These are phyloP conservation scores for Coemansia sp. DNA, from an alignment of 192 early-diverging fungal species.

Conservation along the genomic window DNA sequence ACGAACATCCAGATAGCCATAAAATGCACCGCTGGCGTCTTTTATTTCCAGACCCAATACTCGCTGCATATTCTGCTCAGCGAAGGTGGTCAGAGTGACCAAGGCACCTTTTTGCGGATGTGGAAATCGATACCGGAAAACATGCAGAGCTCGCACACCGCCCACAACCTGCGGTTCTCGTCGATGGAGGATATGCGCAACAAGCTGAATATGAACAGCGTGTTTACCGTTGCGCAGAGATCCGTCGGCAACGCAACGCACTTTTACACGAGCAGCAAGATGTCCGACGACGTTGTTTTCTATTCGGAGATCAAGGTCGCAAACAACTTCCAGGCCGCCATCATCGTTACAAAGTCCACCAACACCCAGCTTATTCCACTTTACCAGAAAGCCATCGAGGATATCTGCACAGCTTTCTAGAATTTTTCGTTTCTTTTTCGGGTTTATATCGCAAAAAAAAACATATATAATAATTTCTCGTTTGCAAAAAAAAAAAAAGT, in stretches of 20 bases:
- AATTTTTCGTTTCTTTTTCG: background rate
- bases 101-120: slow-evolving; percentile 55
- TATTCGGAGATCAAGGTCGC: slow-evolving; percentile 67
- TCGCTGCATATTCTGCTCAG: slow-evolving; percentile 63
- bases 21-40: slow-evolving; percentile 64
- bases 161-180: slow-evolving; percentile 35
- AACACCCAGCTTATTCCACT: slow-evolving; percentile 35
- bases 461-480: no score
- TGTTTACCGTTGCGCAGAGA: slow-evolving; percentile 69
- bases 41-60: slow-evolving; percentile 69
- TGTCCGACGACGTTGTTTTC: slow-evolving; percentile 61
- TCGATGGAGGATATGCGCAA: slow-evolving; percentile 55
- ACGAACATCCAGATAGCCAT: slow-evolving; percentile 71
- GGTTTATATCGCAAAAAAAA: background rate
- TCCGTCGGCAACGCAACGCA: slow-evolving; percentile 56
- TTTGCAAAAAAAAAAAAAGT: no score
- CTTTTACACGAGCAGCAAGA: slow-evolving; percentile 61
- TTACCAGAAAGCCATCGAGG: slow-evolving; percentile 53
- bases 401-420: slow-evolving; percentile 50
- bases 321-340: slow-evolving; percentile 37
- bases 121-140: slow-evolving; percentile 56
- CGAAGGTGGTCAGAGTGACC: slow-evolving; percentile 53
- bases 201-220: slow-evolving; percentile 59
- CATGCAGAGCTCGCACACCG: slow-evolving; percentile 24
- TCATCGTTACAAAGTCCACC: slow-evolving; percentile 45